A percentile compares a stretch with the other conserved stretches of the same genome.
Evolutionary conservation across 2,329 filamentous ascomycete species (phyloP).

Genomic region (Pseudogymnoascus sp.): DNA sequence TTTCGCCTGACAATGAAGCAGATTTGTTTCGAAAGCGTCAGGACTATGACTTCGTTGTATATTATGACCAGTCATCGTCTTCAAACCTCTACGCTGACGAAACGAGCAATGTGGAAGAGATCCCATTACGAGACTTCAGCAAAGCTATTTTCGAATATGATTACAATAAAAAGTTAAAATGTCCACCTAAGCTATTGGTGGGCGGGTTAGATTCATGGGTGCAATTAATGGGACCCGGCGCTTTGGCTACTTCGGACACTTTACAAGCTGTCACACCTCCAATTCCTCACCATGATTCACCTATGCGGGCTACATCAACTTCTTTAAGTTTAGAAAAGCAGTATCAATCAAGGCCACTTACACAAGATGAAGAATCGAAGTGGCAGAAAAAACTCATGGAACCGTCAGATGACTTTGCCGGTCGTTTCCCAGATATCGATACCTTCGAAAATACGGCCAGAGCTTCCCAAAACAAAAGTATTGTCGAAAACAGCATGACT

Average conservation of each 20-base stretch:
- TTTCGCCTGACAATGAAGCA: slow-evolving; percentile 70
- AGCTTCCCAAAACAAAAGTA: slow-evolving; percentile 46
- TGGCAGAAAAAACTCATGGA: slow-evolving; percentile 73
- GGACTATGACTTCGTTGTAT: slow-evolving; percentile 79
- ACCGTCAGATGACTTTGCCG: slow-evolving; percentile 76
- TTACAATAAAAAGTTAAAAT: slow-evolving; percentile 66
- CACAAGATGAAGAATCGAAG: slow-evolving; percentile 70
- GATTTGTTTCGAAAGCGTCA: slow-evolving; percentile 65
- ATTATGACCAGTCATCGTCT: slow-evolving; percentile 69
- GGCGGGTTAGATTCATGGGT: slow-evolving; percentile 86
- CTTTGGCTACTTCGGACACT: slow-evolving; percentile 49
- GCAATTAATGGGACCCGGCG: slow-evolving; percentile 61
- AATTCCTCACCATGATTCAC: slow-evolving; percentile 6
- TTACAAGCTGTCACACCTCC: slow-evolving; percentile 3
- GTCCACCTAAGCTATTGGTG: slow-evolving; percentile 67
- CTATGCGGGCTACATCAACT: slow-evolving; percentile 7
- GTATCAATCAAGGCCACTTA: slow-evolving; percentile 59
- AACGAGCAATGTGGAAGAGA: slow-evolving; percentile 40
- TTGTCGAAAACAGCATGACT: slow-evolving; percentile 46
- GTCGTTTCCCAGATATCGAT: slow-evolving; percentile 62
- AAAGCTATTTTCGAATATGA: slow-evolving; percentile 81
- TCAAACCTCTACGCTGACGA: slow-evolving; percentile 30
- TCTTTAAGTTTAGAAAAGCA: slow-evolving; percentile 25
- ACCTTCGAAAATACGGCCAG: slow-evolving; percentile 38
- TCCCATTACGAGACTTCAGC: slow-evolving; percentile 63